Conservation (phyloP, 2,329 filamentous ascomycete genomes). For the Colletotrichum shisoi region DNA sequence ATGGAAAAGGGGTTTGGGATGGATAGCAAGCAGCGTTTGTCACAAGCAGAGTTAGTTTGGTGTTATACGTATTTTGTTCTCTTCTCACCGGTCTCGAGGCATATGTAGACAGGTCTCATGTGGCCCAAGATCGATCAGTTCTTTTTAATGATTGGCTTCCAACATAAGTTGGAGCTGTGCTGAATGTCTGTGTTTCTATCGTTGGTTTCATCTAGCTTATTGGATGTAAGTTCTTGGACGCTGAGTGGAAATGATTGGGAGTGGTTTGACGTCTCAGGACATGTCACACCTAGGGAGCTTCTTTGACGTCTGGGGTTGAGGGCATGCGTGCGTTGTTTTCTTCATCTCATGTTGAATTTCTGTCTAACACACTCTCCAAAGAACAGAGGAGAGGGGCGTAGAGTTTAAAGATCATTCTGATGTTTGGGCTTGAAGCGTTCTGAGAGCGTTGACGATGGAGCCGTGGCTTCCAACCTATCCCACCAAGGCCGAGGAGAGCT, state of each 20-base stretch:
- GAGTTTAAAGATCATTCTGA: background rate
- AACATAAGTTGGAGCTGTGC: background rate
- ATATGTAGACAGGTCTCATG: background rate
- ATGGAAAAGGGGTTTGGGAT: constrained; percentile 32
- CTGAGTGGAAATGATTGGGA: background rate
- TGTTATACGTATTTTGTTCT: constrained; percentile 27
- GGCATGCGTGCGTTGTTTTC: background rate
- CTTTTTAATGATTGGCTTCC: background rate
- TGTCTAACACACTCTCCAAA: background rate
- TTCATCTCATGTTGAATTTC: constrained; percentile 5
- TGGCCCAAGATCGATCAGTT: background rate
- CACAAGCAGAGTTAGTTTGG: constrained; percentile 35
- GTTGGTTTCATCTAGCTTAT: constrained; percentile 12
- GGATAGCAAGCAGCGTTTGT: constrained; percentile 39
- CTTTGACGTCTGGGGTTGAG: background rate
- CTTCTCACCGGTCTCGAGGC: background rate
- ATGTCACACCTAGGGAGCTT: background rate
- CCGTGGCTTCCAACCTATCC: background rate
- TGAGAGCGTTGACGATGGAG: background rate
- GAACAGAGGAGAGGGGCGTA: background rate
- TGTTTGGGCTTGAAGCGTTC: background rate
- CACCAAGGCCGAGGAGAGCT: constrained; percentile 17
- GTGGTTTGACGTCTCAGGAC: background rate
- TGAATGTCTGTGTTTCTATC: background rate
- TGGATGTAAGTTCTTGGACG: constrained; percentile 2